Evolutionary conservation across 148 eudicot species (phyloP), one percentile per base, ranked within the genome.

Genomic region (Rhododendron molle): DNA sequence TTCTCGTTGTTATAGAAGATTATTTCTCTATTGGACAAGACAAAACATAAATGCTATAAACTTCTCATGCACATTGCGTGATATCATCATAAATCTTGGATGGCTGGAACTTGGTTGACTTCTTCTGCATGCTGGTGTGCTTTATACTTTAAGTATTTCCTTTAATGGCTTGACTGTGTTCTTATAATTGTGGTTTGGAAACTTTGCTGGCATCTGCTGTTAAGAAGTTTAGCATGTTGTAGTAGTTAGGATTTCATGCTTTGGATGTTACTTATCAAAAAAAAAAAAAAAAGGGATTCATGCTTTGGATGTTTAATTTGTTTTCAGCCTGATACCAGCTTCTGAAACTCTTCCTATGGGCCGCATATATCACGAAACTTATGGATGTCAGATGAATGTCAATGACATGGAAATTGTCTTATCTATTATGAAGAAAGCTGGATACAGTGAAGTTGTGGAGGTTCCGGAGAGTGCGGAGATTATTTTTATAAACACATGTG

Each of bases 321-420:
- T 85, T 83, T 76, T 54, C 89, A 93, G 97, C 89, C 72, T 86
- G 36, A 28, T 81, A 12, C 83, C 89, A 78, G 87, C 77, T 84
- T 81, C 92, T 65, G 95, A 93, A 77, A 92, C 83, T 86, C 89
- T 87, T 82, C 95, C 93, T 21, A 89, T 83, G 89, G 96, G 93
- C 36, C 98, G 99, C 58, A 94, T 97, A 84, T 97, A 95, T 90
- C 98, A 97, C 76, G 99, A 97, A 91, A 97, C 98, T 44, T 95
- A 95, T 86, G 99, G 99, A 54, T 95, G 98, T 84, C 99, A 97
- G 86, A 97, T 97, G 99, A 97, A 97, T 84, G 87, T 97, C 76
- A 97, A 97, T 83, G 99, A 97, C 89, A 97, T 97, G 99, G 99
- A 95, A 90, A 95, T 97, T 86, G 99, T 97, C 85, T 88, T 95